Percentiles rank a stretch among this genome's conserved stretches.
phyloP scores from a whole-genome alignment of 192 early-diverging fungal species.

The Entomortierella chlamydospora region DNA sequence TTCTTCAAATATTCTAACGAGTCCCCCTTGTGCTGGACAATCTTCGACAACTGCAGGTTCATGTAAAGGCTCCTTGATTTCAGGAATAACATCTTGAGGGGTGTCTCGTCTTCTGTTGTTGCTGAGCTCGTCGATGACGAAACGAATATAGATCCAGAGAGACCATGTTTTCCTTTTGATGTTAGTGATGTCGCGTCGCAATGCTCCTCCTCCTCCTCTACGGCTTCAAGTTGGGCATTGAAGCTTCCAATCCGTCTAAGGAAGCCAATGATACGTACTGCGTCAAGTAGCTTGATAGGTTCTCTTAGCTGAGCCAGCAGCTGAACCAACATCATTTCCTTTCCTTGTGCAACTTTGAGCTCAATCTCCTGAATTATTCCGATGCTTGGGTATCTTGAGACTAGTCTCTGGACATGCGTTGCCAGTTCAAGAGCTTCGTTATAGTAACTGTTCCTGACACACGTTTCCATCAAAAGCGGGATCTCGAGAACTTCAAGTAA shows the following conservation, averaged over 20 bases:
- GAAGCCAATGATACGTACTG: constrained; percentile 83
- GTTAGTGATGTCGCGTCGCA: not conserved
- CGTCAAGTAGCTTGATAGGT: constrained; percentile 79
- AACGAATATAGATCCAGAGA: not conserved
- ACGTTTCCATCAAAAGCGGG: constrained; percentile 83
- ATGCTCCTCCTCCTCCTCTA: constrained; percentile 32
- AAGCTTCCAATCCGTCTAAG: constrained; percentile 79
- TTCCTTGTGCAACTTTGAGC: constrained; percentile 67
- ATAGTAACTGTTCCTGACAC: constrained; percentile 84
- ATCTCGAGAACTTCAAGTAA: constrained; percentile 82
- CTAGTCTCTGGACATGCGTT: constrained; percentile 70
- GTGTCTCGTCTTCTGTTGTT: constrained; percentile 64
- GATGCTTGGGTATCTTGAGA: constrained; percentile 67
- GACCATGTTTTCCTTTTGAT: not conserved
- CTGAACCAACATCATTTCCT: constrained; percentile 78
- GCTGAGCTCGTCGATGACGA: constrained; percentile 1
- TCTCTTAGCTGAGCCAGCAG: constrained; percentile 73
- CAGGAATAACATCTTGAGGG: constrained; percentile 79
- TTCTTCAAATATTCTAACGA: constrained; percentile 76
- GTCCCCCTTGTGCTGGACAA: constrained; percentile 62
- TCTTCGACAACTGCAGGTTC: constrained; percentile 60
- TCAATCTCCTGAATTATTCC: constrained; percentile 69
- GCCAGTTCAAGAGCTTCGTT: constrained; percentile 87
- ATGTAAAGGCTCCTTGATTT: constrained; percentile 75
- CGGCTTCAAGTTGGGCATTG: constrained; percentile 14